Percentiles rank a stretch among this genome's conserved stretches.
Evolutionary conservation across 176 grass and related monocot species (phyloP).

Genomic region (Bolboschoenus planiculmis): DNA sequence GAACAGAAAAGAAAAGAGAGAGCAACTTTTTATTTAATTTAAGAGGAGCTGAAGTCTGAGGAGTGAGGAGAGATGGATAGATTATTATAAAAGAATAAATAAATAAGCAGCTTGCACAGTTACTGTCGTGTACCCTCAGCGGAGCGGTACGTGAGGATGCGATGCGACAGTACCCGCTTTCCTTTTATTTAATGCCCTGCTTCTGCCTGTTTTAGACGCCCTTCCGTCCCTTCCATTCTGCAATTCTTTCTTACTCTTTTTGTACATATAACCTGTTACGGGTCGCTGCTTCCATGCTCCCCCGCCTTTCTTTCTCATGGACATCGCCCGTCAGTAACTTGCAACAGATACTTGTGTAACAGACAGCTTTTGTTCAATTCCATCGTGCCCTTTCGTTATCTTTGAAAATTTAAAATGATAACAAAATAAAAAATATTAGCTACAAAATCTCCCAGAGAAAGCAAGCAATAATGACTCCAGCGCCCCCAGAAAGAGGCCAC

Average conservation of each 20-base stretch:
- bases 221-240: not conserved
- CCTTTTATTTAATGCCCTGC: constrained; percentile 15
- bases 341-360: not conserved
- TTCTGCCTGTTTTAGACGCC: not conserved
- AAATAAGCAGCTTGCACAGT: not conserved
- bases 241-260: not conserved
- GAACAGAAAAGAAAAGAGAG: not conserved
- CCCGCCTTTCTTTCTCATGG: too few relatives aligned
- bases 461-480: constrained; percentile 1
- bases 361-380: not conserved
- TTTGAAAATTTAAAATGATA: not conserved
- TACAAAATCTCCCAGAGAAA: constrained; percentile 22
- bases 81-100: not conserved
- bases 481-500: constrained; percentile 6
- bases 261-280: not conserved
- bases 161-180: not conserved
- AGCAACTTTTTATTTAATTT: too few relatives aligned
- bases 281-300: too few relatives aligned
- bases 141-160: not conserved
- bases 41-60: too few relatives aligned
- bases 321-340: not conserved
- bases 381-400: constrained; percentile 10
- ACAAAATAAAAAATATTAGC: not conserved
- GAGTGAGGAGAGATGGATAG: not conserved
- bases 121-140: not conserved